phyloP scores from a whole-genome alignment of 306 rosid species.

The Trifolium repens region DNA sequence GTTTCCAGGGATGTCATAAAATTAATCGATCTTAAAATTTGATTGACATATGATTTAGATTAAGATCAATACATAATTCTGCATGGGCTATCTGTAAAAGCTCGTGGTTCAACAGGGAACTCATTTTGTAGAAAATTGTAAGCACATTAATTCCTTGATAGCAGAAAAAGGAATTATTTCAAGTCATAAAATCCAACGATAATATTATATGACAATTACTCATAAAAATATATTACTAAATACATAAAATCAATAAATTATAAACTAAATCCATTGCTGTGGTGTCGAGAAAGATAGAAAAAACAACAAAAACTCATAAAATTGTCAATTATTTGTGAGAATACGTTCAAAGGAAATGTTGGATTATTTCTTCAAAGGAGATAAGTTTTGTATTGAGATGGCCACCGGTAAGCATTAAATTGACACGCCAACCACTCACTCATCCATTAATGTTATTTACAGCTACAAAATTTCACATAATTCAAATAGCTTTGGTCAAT shows the following conservation, averaged over 20 bases:
- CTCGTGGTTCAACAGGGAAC: not conserved
- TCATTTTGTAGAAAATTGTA: not conserved
- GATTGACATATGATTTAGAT: conserved; percentile 13
- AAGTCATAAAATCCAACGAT: not conserved
- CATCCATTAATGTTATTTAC: conserved; percentile 13
- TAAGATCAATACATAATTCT: conserved; percentile 8
- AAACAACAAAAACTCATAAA: not conserved
- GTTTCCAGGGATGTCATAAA: conserved; percentile 20
- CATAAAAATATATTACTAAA: not conserved
- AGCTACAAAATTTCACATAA: conserved; percentile 7
- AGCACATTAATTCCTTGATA: not conserved
- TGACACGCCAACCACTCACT: conserved; percentile 6
- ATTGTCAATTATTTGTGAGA: conserved; percentile 1
- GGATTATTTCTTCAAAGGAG: conserved; percentile 20
- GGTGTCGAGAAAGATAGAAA: conserved; percentile 11
- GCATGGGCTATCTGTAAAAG: not conserved
- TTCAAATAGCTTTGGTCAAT: conserved; percentile 14
- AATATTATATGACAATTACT: not conserved
- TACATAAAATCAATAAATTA: not conserved
- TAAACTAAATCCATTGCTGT: not conserved
- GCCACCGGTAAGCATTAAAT: not conserved
- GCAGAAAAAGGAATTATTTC: not conserved
- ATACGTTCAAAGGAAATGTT: not conserved
- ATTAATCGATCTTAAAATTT: not conserved
- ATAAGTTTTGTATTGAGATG: conserved; percentile 2